These are phyloP conservation scores for Carex scoparia DNA, from an alignment of 176 grass and related monocot genomes.

Conservation along the genomic window DNA sequence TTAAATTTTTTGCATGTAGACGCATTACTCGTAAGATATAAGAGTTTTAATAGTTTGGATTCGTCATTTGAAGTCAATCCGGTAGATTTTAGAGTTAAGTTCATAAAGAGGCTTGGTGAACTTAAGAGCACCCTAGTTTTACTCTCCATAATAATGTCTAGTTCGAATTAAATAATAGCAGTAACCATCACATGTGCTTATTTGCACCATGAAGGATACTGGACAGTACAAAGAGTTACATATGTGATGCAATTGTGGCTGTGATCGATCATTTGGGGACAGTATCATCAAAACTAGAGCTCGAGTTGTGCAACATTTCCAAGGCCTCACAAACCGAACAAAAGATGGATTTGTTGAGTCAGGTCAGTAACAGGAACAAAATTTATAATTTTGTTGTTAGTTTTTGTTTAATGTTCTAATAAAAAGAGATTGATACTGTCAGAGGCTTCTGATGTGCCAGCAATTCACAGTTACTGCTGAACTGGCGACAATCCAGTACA, in stretches of 20 bases:
- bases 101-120: too few relatives aligned
- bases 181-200: background rate
- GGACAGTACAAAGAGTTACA: conserved; percentile 75
- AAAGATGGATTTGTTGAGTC: conserved; percentile 62
- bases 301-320: conserved; percentile 41
- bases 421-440: background rate
- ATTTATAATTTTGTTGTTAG: background rate
- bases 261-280: conserved; percentile 85
- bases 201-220: conserved; percentile 35
- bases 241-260: conserved; percentile 64
- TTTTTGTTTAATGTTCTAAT: background rate
- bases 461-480: conserved; percentile 50
- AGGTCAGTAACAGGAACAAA: conserved; percentile 35
- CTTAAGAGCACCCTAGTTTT: too few relatives aligned
- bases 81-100: too few relatives aligned
- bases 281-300: conserved; percentile 79
- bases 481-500: conserved; percentile 32
- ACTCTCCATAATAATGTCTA: background rate
- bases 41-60: too few relatives aligned
- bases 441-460: conserved; percentile 86
- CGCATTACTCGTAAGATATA: too few relatives aligned
- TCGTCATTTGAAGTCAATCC: too few relatives aligned
- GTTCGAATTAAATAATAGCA: background rate
- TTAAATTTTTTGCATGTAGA: too few relatives aligned
- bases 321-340: conserved; percentile 46